Conservation (phyloP, 169 alveolate species). For the Fabrea salina region DNA sequence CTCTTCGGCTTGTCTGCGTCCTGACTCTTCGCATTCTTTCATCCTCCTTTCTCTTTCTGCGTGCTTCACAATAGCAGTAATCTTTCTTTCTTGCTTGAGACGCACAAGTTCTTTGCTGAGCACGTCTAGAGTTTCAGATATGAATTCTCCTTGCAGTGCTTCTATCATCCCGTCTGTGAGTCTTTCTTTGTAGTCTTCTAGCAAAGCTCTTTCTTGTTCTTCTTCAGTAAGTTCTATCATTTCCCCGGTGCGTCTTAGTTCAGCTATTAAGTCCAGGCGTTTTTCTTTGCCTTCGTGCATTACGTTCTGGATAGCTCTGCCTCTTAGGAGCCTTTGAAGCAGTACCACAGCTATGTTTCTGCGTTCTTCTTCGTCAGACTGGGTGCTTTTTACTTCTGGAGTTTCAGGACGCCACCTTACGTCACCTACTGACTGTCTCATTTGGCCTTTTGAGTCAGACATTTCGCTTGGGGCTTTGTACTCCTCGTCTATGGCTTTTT, state of each 20-base stretch:
- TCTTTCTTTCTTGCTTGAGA: constrained; percentile 84
- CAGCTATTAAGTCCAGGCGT: constrained; percentile 84
- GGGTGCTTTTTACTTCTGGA: constrained; percentile 33
- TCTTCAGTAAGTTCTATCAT: constrained; percentile 77
- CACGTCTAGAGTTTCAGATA: constrained; percentile 86
- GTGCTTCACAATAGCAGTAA: constrained; percentile 85
- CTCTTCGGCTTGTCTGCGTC: constrained; percentile 93
- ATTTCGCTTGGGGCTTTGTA: constrained; percentile 54
- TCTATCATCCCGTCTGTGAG: constrained; percentile 82
- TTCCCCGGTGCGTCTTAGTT: constrained; percentile 87
- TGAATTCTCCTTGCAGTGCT: constrained; percentile 84
- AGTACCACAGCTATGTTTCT: constrained; percentile 74
- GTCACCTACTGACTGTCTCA: constrained; percentile 18
- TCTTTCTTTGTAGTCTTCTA: constrained; percentile 66
- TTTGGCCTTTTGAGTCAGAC: constrained; percentile 40
- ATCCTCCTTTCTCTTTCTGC: constrained; percentile 93
- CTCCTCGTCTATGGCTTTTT: constrained; percentile 56
- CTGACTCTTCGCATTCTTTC: constrained; percentile 92
- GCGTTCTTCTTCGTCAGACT: constrained; percentile 23
- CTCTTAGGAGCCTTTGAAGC: constrained; percentile 88
- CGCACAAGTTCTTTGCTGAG: constrained; percentile 89
- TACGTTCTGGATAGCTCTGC: constrained; percentile 86
- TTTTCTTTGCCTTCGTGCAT: constrained; percentile 91
- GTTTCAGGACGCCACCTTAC: constrained; percentile 36
- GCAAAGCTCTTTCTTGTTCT: constrained; percentile 65